Base-by-base conservation (phyloP, 495 filamentous ascomycete genomes). In the Penicillium malachiteum region DNA sequence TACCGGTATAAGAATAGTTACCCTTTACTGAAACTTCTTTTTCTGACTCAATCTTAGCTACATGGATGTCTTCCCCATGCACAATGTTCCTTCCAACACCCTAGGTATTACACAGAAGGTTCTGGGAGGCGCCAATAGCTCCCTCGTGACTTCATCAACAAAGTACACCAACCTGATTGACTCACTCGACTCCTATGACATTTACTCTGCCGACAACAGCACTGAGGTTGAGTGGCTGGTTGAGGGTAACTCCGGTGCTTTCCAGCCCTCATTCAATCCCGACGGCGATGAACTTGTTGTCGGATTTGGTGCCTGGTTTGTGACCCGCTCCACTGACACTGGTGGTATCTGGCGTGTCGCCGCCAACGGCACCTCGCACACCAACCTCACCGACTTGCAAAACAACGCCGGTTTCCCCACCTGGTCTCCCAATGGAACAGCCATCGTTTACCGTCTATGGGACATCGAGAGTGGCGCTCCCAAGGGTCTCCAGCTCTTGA, bases 231-330 rank as follows among this genome's bases (percentile, higher is more conserved):
- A 43, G 40, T 43, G 40, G 40, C 14, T 55, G 31, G 18, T 21
- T 18, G 52, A 34, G 1, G 57, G 51, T 7, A 14, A 33, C 17
- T 35, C 57, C 11, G 57, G 57, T 33, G 47, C 37, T 13, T 55
- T 55, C 51, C 57, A 59, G 34, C 52, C 57, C n/a, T 50, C 51
- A 1, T 59, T 51, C 50, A 50, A 41, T 14, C 40, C 51, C 8
- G 51, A 55, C 38, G 57, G 47, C 13, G 39, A 40, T 9, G 47
- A 48, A 34, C 46, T 59, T 4, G 41, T 48, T 2, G 41, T 51
- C 13, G 52, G 57, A 3, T 45, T 54, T 14, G 57, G 57, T 11
- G 41, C 33, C 32, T 59, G 52, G 51, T 59, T 59, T 33, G 31
- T 38, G 30, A 50, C 30, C 16, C 57, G 57, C 18, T 11, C 50